Conservation (phyloP, 768 basidiomycete genomes). For the Tulasnella sp. region DNA sequence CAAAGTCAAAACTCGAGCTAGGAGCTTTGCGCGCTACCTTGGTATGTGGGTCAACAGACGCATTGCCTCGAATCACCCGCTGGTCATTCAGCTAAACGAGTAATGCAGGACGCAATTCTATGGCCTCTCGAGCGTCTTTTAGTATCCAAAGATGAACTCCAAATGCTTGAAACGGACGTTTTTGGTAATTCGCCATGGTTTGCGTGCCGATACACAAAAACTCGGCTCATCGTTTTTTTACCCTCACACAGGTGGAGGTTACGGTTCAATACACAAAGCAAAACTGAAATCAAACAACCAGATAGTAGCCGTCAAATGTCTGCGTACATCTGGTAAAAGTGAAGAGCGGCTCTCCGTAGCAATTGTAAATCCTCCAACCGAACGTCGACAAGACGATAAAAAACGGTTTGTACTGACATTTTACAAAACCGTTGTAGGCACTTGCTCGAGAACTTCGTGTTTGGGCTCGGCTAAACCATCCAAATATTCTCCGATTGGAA, state of each 20-base stretch:
- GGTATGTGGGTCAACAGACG: too few species aligned
- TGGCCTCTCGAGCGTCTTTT: background rate
- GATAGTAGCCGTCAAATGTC: background rate
- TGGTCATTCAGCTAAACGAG: background rate
- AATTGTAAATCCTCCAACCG: background rate
- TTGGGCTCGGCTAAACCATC: background rate
- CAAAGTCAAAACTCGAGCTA: too few species aligned
- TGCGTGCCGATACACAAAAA: too few species aligned
- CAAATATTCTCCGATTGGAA: background rate
- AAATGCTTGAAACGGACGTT: background rate
- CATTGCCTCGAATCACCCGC: too few species aligned
- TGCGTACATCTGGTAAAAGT: background rate
- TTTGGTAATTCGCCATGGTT: background rate
- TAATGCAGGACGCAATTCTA: background rate
- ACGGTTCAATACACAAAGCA: too few species aligned
- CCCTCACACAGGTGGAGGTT: too few species aligned
- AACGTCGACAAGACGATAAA: too few species aligned
- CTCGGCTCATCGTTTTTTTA: too few species aligned
- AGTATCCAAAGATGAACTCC: background rate
- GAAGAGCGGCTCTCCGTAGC: background rate
- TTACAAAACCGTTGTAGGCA: background rate
- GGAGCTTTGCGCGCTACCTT: too few species aligned
- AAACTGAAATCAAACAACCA: too few species aligned
- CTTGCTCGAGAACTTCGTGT: background rate
- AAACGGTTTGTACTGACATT: too few species aligned